phyloP scores from a whole-genome alignment of 345 rosid genomes.

The Clarkia xantiana region DNA sequence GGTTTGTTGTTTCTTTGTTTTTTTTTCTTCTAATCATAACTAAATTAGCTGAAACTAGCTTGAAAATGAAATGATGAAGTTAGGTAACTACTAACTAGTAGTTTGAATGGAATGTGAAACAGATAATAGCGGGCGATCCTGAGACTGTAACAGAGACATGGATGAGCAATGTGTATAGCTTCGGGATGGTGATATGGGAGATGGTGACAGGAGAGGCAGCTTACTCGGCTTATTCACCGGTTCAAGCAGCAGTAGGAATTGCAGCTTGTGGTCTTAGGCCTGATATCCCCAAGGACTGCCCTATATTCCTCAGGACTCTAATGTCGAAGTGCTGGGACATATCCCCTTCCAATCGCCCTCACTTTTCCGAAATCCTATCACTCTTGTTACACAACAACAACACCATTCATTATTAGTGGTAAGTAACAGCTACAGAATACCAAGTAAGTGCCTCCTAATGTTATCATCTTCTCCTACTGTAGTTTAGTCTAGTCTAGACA shows the following conservation, averaged over 20 bases:
- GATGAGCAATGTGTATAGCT: conserved; percentile 95
- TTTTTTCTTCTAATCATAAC: conserved; percentile 1
- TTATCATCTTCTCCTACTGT: too few species aligned
- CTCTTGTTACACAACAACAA: conserved; percentile 31
- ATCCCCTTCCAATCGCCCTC: conserved; percentile 66
- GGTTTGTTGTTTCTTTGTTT: conserved; percentile 30
- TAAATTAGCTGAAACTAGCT: too few species aligned
- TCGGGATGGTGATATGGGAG: conserved; percentile 96
- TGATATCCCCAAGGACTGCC: conserved; percentile 89
- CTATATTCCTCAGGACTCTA: conserved; percentile 45
- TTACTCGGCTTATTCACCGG: conserved; percentile 75
- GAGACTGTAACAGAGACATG: conserved; percentile 81
- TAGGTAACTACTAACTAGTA: too few species aligned
- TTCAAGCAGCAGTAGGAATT: conserved; percentile 92
- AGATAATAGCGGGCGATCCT: conserved; percentile 95
- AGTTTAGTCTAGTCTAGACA: too few species aligned
- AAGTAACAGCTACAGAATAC: too few species aligned
- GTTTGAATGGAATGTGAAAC: conserved; percentile 5
- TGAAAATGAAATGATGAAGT: too few species aligned
- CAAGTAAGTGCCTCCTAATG: too few species aligned
- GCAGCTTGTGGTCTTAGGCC: conserved; percentile 96
- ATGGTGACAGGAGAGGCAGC: conserved; percentile 91
- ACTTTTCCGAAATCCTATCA: conserved; percentile 51
- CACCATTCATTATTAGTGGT: conserved; percentile 17
- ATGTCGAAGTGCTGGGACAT: conserved; percentile 87